phyloP scores from a whole-genome alignment of 148 eudicot species.

The Polygonum aviculare region DNA sequence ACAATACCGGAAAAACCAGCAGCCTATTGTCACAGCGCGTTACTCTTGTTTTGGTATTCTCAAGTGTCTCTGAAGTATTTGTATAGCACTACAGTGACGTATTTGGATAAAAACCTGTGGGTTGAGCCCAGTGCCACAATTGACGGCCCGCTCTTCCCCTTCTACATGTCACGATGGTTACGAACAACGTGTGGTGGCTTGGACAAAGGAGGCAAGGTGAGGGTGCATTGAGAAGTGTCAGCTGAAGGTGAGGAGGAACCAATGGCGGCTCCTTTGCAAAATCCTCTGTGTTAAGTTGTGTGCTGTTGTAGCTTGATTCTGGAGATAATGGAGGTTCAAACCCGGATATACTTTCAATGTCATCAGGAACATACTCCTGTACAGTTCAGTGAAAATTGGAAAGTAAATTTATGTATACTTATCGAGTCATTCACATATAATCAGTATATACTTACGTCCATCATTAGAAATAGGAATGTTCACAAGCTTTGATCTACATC shows the following conservation, averaged over 20 bases:
- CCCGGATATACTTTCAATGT: constrained; percentile 54
- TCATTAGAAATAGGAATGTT: neutral
- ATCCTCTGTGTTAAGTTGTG: constrained; percentile 44
- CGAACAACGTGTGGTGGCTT: constrained; percentile 70
- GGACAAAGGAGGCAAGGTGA: constrained; percentile 42
- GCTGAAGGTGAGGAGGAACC: constrained; percentile 65
- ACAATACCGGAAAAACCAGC: neutral
- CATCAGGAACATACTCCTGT: constrained; percentile 81
- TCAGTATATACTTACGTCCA: neutral
- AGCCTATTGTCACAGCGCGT: neutral
- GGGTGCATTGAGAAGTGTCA: constrained; percentile 58
- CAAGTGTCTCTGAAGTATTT: constrained; percentile 28
- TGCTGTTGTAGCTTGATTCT: constrained; percentile 50
- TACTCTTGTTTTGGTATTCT: neutral
- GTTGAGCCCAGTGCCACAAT: constrained; percentile 74
- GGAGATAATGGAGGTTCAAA: constrained; percentile 71
- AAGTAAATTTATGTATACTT: no score
- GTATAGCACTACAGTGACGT: constrained; percentile 71
- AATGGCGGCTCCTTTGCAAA: constrained; percentile 68
- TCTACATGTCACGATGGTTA: constrained; percentile 83
- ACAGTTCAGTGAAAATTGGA: no score
- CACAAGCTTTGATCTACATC: neutral
- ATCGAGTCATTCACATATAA: neutral
- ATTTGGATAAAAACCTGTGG: constrained; percentile 57
- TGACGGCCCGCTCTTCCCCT: constrained; percentile 47